Conservation (phyloP, 2,329 filamentous ascomycete genomes). For the Chrysoporthe puriensis region DNA sequence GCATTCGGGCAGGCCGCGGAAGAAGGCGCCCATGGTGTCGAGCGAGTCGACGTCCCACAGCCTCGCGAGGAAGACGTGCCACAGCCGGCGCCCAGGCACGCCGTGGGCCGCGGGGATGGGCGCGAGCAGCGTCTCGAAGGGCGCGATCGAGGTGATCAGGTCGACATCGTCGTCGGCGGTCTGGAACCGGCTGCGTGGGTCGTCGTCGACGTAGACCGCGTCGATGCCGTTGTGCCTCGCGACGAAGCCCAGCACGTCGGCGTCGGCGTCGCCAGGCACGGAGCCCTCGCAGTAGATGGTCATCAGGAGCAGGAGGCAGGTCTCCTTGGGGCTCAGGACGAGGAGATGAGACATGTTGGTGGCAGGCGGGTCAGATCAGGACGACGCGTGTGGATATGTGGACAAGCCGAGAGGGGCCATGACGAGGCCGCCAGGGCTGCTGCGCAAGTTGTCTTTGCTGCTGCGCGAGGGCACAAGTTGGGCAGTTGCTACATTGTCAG, state of each 20-base stretch:
- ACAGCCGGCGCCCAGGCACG: constrained; percentile 78
- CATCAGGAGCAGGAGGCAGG: constrained; percentile 79
- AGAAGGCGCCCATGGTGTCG: constrained; percentile 78
- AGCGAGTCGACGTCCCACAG: constrained; percentile 85
- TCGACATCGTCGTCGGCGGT: constrained; percentile 54
- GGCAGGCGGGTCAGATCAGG: too few species aligned
- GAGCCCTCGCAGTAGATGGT: constrained; percentile 78
- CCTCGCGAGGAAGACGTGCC: constrained; percentile 80
- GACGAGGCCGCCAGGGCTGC: too few species aligned
- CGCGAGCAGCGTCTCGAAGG: constrained; percentile 62
- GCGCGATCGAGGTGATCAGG: constrained; percentile 57
- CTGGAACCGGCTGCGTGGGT: constrained; percentile 45
- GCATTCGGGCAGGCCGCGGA: constrained; percentile 61
- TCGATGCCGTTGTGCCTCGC: constrained; percentile 48
- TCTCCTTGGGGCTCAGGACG: constrained; percentile 82
- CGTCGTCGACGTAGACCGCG: constrained; percentile 34
- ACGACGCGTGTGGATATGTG: too few species aligned
- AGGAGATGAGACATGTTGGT: too few species aligned
- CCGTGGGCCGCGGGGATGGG: constrained; percentile 56
- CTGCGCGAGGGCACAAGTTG: too few species aligned
- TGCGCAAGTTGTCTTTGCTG: too few species aligned
- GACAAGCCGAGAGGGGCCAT: too few species aligned
- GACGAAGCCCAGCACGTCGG: constrained; percentile 46
- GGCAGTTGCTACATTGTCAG: too few species aligned
- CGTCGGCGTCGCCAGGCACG: constrained; percentile 45